Evolutionary conservation across 176 grass and related monocot genomes (phyloP), one percentile per base, ranked within the genome.

Genomic region (Triticum aestivum): DNA sequence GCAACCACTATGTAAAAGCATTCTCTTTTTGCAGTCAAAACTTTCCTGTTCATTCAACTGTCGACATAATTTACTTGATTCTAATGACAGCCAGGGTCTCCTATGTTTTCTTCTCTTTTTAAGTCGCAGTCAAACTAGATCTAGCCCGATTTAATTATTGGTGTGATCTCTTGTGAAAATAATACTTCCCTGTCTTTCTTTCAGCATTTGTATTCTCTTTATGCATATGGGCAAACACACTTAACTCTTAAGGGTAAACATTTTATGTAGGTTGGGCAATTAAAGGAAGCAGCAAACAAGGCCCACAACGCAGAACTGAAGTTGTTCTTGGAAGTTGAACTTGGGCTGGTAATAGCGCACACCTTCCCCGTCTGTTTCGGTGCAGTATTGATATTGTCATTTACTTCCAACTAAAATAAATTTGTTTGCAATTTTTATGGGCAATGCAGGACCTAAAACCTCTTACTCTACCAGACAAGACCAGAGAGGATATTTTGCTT

Each of bases 401-500:
- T 18, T 80, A 64, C 38, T 83, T 81, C 38, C 45, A 92, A 77
- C 79, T 85, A 37, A 42, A 42, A 51, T 30, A 35, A 56, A 51
- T 63, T 6, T 44, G 4, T 77, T 86, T 21, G 88, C 54, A 51
- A 78, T 66, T 68, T 56, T 39, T 65, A 45, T 9, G 82, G 26
- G 52, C 41, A 38, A 86, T 75, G 80, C 76, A 99, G 97, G 97
- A 96, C 47, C 80, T 86, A 78, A 89, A 85, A 54, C 87, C 90
- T 82, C 90, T 99, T 85, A 58, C 85, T 84, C 89, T 89, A 49
- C 94, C 92, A 75, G 89, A 81, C 30, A 99, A 92, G 89, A 89
- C 89, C 32, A 96, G 95, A 80, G 97, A 99, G 45, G 97, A 99
- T 85, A 94, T 96, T 78, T 87, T 99, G 49, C 97, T 99, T 72